A percentile compares a stretch with the other conserved stretches of the same genome.
These are phyloP conservation scores for Bathelium albidoporum DNA, from an alignment of 495 filamentous ascomycete species.

Conservation along the genomic window DNA sequence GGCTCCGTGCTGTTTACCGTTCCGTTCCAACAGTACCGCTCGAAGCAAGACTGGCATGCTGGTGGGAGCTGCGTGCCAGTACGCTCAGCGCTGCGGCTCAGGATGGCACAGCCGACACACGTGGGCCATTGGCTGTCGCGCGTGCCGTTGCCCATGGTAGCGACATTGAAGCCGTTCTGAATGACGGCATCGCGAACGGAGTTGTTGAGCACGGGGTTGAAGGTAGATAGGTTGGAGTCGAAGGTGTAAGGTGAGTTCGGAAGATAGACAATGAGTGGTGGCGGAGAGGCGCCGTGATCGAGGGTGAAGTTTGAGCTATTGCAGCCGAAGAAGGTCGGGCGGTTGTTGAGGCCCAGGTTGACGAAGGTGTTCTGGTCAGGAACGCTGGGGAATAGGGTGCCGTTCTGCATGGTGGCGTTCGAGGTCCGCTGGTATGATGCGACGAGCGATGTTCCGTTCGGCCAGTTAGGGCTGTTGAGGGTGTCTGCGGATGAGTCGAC, in stretches of 20 bases:
- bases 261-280: conserved; percentile 81
- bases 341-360: conserved; percentile 72
- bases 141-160: conserved; percentile 71
- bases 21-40: conserved; percentile 82
- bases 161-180: conserved; percentile 71
- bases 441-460: conserved; percentile 74
- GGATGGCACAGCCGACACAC: conserved; percentile 82
- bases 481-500: conserved; percentile 82
- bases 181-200: conserved; percentile 65
- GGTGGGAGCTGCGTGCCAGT: conserved; percentile 53
- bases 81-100: conserved; percentile 61
- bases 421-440: conserved; percentile 72
- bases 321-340: conserved; percentile 91
- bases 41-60: conserved; percentile 65
- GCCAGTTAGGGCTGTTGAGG: conserved; percentile 49
- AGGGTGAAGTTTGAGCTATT: conserved; percentile 54
- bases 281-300: conserved; percentile 24
- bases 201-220: conserved; percentile 49
- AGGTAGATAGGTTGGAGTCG: conserved; percentile 66
- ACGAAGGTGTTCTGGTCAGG: conserved; percentile 81
- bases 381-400: conserved; percentile 72
- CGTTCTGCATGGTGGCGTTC: conserved; percentile 54
- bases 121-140: conserved; percentile 59
- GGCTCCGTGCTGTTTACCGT: conserved; percentile 37
- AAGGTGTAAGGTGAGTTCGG: conserved; percentile 74